phyloP scores from a whole-genome alignment of 495 filamentous ascomycete species.

The Elasticomyces elasticus region DNA sequence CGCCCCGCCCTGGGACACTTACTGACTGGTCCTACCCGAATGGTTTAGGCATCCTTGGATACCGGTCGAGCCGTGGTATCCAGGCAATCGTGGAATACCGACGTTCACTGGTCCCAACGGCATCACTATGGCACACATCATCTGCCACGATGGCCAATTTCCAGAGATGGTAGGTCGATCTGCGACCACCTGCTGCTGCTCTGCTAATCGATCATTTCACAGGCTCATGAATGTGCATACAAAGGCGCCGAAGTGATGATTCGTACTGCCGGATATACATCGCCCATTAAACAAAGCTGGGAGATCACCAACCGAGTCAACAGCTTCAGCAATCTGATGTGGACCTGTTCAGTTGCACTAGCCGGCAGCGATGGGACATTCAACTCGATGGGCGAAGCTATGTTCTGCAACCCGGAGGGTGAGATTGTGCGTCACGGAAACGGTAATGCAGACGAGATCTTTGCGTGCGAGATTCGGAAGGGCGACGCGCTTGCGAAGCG shows the following conservation, averaged over 20 bases:
- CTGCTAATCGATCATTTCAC: neutral
- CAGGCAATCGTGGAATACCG: constrained; percentile 15
- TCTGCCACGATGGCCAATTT: constrained; percentile 22
- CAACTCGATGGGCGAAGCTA: constrained; percentile 19
- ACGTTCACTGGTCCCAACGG: constrained; percentile 12
- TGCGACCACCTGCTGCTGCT: neutral
- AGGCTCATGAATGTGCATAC: constrained; percentile 19
- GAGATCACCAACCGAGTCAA: constrained; percentile 21
- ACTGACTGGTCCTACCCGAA: too few relatives aligned
- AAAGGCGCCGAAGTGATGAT: constrained; percentile 18
- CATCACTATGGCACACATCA: constrained; percentile 19
- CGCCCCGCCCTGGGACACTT: too few relatives aligned
- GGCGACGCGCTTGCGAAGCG: constrained; percentile 12
- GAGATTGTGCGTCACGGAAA: constrained; percentile 14
- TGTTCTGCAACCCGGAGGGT: constrained; percentile 19
- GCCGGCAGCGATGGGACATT: constrained; percentile 19
- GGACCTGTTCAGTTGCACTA: constrained; percentile 17
- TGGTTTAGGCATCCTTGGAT: constrained; percentile 1
- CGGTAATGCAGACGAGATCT: constrained; percentile 12
- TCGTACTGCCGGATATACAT: constrained; percentile 18
- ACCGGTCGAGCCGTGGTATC: constrained; percentile 21
- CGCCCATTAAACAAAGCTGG: constrained; percentile 17
- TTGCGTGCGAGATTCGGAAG: constrained; percentile 16
- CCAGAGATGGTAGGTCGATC: constrained; percentile 12
- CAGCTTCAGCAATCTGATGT: constrained; percentile 20